These are phyloP conservation scores for Aphanomyces astaci DNA, from an alignment of 352 stramenopile genomes.

Conservation along the genomic window DNA sequence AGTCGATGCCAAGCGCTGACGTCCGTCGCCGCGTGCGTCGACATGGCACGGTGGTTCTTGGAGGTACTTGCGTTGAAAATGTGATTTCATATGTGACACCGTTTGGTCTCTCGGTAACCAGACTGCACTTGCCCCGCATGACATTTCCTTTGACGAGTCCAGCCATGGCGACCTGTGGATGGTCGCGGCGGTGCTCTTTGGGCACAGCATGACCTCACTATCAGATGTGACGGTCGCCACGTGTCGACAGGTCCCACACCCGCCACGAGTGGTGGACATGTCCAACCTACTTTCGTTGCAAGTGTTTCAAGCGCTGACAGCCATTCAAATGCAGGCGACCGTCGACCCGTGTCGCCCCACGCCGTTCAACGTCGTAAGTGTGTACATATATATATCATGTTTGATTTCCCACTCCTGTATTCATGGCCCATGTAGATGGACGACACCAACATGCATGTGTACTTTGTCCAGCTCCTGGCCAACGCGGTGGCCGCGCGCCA, in stretches of 20 bases:
- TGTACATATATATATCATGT: too few relatives aligned
- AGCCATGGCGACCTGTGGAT: neutral
- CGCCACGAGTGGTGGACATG: too few relatives aligned
- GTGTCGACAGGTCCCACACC: neutral
- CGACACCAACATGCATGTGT: slow-evolving; percentile 26
- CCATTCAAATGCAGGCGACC: neutral
- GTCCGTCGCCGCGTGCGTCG: neutral
- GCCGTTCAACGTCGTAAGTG: neutral
- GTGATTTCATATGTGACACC: too few relatives aligned
- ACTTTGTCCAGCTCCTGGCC: slow-evolving; percentile 31
- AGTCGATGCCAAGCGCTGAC: neutral
- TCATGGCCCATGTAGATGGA: slow-evolving; percentile 7
- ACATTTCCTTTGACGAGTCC: neutral
- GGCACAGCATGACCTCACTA: neutral
- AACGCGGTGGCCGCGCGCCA: slow-evolving; percentile 24
- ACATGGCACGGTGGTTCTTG: neutral
- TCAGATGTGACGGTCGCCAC: neutral
- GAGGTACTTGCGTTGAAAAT: neutral
- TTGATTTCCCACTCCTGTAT: neutral
- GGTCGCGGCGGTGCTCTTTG: neutral
- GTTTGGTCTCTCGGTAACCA: neutral
- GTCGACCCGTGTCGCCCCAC: neutral
- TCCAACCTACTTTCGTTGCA: too few relatives aligned
- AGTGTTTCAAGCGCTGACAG: neutral
- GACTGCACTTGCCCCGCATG: neutral